Percentiles rank a stretch among this genome's conserved stretches.
These are phyloP conservation scores for Neurospora sp. DNA, from an alignment of 495 filamentous ascomycete genomes.

Conservation along the genomic window DNA sequence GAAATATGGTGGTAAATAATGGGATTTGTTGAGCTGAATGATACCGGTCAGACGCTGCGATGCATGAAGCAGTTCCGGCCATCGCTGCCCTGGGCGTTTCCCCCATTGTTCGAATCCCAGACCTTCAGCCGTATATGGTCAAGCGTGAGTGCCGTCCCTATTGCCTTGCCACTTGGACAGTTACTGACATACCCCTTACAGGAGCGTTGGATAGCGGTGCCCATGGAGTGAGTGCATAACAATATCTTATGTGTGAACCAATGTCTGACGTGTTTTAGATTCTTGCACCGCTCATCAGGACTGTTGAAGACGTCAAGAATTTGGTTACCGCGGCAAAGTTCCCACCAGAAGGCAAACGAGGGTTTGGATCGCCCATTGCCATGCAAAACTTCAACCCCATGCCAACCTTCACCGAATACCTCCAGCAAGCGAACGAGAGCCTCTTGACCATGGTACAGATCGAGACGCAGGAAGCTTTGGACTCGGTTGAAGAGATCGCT, in stretches of 20 bases:
- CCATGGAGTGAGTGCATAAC: constrained; percentile 41
- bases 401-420: constrained; percentile 51
- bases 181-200: constrained; percentile 15
- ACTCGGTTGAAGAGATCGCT: constrained; percentile 62
- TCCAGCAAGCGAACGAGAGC: constrained; percentile 62
- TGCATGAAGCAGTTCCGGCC: constrained; percentile 75
- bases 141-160: constrained; percentile 43
- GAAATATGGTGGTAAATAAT: background rate
- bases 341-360: constrained; percentile 52
- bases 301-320: constrained; percentile 50
- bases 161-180: background rate
- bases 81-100: constrained; percentile 57
- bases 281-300: constrained; percentile 55
- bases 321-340: constrained; percentile 56
- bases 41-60: constrained; percentile 48
- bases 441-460: constrained; percentile 73
- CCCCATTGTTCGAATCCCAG: constrained; percentile 58
- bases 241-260: background rate
- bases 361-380: constrained; percentile 58
- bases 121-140: constrained; percentile 59
- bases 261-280: constrained; percentile 28
- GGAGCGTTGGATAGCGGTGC: constrained; percentile 60
- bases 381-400: constrained; percentile 52
- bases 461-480: constrained; percentile 65
- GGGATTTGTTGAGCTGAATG: background rate